phyloP scores from a whole-genome alignment of 2,329 filamentous ascomycete species.

The Fusarium musae region DNA sequence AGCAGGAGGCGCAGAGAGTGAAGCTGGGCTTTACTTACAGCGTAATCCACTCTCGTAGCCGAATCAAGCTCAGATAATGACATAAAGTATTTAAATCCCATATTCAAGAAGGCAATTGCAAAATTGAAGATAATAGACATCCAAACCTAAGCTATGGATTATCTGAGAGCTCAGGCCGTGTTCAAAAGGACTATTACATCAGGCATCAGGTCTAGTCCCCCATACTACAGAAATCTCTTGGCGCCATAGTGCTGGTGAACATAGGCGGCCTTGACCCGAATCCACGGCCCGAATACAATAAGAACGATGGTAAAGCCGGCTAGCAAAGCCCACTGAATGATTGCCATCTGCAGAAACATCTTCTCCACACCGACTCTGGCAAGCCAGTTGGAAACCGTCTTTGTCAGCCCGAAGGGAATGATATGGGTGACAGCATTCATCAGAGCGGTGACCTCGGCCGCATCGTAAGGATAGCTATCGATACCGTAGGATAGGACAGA shows the following conservation, averaged over 20 bases:
- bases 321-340: background rate
- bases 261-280: background rate
- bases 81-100: accelerated
- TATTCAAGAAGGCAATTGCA: accelerated
- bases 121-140: background rate
- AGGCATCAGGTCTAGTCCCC: background rate
- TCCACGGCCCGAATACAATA: background rate
- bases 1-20: too few species aligned
- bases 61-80: accelerated
- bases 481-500: background rate
- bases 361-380: background rate
- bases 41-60: background rate
- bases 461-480: background rate
- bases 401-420: background rate
- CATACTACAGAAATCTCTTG: background rate
- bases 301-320: background rate
- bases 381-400: background rate
- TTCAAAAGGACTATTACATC: accelerated
- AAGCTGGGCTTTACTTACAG: background rate
- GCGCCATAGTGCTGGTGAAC: background rate
- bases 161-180: accelerated
- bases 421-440: background rate
- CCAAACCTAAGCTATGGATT: background rate
- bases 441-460: background rate
- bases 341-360: background rate